phyloP scores from a whole-genome alignment of 352 stramenopile species.

The Thalassiosira livingstoniorum region DNA sequence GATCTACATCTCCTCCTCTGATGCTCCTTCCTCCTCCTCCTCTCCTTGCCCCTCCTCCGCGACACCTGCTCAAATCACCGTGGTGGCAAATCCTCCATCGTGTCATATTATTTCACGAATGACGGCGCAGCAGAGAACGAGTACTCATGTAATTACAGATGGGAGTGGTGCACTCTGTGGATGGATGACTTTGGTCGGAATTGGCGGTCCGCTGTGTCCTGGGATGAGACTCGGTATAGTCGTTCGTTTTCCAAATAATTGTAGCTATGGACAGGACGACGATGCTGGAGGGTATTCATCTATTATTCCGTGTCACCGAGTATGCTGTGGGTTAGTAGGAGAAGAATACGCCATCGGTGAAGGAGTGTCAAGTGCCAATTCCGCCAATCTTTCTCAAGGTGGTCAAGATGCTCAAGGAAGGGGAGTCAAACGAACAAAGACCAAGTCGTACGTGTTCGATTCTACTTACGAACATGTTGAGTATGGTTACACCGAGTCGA shows the following conservation, averaged over 20 bases:
- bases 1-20: slow-evolving; percentile 65
- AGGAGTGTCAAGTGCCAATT: slow-evolving; percentile 34
- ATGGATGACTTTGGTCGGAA: slow-evolving; percentile 59
- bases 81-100: slow-evolving; percentile 42
- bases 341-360: slow-evolving; percentile 76
- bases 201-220: slow-evolving; percentile 46
- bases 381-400: slow-evolving; percentile 7
- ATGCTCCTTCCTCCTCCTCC: slow-evolving; percentile 65
- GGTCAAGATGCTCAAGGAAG: slow-evolving; percentile 4
- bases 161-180: slow-evolving; percentile 43
- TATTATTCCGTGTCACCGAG: slow-evolving; percentile 57
- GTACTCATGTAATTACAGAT: slow-evolving; percentile 56
- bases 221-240: slow-evolving; percentile 50
- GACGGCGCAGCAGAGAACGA: slow-evolving; percentile 43
- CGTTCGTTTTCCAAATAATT: slow-evolving; percentile 42
- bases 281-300: slow-evolving; percentile 1
- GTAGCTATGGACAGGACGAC: slow-evolving; percentile 17
- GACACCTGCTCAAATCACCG: slow-evolving; percentile 30
- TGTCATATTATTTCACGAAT: slow-evolving; percentile 52
- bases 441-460: slow-evolving; percentile 77
- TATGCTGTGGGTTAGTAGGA: slow-evolving; percentile 66
- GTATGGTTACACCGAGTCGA: slow-evolving; percentile 68
- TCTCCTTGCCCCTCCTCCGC: slow-evolving; percentile 51
- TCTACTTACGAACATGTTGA: slow-evolving; percentile 76
- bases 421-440: slow-evolving; percentile 48